Base-by-base conservation (phyloP, 495 filamentous ascomycete species). In the Penicillium lagena region DNA sequence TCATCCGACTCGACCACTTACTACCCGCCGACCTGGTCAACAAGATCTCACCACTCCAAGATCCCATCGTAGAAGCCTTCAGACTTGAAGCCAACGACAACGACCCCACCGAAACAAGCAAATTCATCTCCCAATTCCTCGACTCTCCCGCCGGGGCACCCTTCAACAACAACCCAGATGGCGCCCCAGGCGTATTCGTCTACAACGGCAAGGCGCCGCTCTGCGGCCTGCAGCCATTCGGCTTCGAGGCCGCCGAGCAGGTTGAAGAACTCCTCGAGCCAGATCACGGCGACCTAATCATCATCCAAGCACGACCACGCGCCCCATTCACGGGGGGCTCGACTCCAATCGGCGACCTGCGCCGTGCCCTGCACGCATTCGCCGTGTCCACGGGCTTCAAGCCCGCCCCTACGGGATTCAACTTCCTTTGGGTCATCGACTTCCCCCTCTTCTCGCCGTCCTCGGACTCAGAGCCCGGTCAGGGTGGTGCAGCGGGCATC, bases 361-460 rank as follows among this genome's bases (percentile, higher is more conserved):
- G 93, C 12, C 80, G 77, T 4, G 79, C 83, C 0, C 55, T 97
- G 1, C 80, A 90, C 58, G 72, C 76, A 14, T 68, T 72, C 17
- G 88, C 86, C 9, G 71, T 90, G 2, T 66, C 72, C 30, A 50
- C 69, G 17, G 77, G 71, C 3, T 61, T 88, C 29, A 61, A 90
- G 4, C 57, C 73, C 2, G 66, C 70, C 0, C 73, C 79, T 4
- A 52, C 63, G 13, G 70, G 64, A 10, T 86, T 87, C 51, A 67
- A 75, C 32, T 88, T 88, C 54, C 61, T 87, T 38, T 98, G 94
- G 93, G 75, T 98, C 7, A 80, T 75, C 2, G 79, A 89, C 48
- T 98, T 98, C 62, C 93, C 93, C 7, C 80, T 98, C 40, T 97
- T 98, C 68, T 85, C 86, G 1, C 86, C 85, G 0, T 67, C 66